Evolutionary conservation across 2,329 filamentous ascomycete species (phyloP).

Genomic region (Graphiopsis chlorocephala): DNA sequence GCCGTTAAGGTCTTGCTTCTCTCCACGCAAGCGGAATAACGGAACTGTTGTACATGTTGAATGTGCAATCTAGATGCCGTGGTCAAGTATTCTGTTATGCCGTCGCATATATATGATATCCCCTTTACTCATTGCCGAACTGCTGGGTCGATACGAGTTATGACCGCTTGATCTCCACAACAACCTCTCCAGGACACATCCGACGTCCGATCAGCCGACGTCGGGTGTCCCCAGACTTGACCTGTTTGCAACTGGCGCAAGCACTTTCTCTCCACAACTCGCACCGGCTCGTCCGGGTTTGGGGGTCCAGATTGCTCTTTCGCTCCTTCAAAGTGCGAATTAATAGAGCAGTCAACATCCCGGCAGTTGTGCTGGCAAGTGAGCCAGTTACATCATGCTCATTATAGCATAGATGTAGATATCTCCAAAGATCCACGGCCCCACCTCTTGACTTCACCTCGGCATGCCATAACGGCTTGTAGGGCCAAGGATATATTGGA

Average conservation of each 20-base stretch:
- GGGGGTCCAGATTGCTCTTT: not conserved
- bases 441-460: conserved; percentile 5
- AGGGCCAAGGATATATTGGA: not conserved
- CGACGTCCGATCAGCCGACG: not conserved
- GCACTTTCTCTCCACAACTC: not conserved
- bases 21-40: not conserved
- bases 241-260: not conserved
- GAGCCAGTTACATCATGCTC: not conserved
- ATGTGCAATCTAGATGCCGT: not conserved
- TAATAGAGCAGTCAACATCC: not conserved
- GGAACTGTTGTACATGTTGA: not conserved
- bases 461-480: not conserved
- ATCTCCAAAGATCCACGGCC: not conserved
- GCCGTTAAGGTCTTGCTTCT: not conserved
- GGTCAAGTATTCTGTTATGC: not conserved
- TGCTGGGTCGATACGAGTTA: not conserved
- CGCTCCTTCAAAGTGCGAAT: not conserved
- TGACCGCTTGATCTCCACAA: not conserved
- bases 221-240: not conserved
- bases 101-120: not conserved
- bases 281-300: not conserved
- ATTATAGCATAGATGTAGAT: not conserved
- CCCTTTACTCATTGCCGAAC: not conserved
- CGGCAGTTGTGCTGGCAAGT: not conserved
- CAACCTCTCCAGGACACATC: not conserved